A percentile compares a stretch with the other conserved stretches of the same genome.
Conservation (phyloP, 768 basidiomycete species). For the Cystofilobasidium bisporidii region DNA sequence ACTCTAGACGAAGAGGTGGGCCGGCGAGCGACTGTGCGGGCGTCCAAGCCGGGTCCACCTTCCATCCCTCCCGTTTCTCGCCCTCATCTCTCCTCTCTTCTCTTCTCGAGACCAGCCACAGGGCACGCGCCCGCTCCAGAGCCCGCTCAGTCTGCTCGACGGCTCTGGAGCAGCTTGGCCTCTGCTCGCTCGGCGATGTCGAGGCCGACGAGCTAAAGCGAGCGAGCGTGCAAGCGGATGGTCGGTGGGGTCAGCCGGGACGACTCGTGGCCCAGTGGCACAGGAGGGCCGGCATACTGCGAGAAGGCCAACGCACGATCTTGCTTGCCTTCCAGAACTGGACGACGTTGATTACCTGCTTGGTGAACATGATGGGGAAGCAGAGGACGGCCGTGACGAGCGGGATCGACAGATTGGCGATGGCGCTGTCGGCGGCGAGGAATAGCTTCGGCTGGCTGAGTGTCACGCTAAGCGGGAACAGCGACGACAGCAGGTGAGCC, state of each 20-base stretch:
- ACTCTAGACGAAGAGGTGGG: too few relatives aligned
- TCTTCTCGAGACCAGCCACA: too few relatives aligned
- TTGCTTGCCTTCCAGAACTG: constrained; percentile 94
- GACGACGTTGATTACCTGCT: constrained; percentile 89
- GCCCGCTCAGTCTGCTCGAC: too few relatives aligned
- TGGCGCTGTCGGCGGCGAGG: background rate
- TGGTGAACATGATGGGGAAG: constrained; percentile 60
- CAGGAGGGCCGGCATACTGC: background rate
- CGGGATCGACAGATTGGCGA: constrained; percentile 41
- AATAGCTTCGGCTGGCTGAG: constrained; percentile 7
- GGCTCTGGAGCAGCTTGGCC: background rate
- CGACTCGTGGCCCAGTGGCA: background rate
- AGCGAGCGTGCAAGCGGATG: background rate
- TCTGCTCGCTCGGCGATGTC: constrained; percentile 20
- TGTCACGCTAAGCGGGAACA: constrained; percentile 31
- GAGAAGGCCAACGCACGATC: constrained; percentile 36
- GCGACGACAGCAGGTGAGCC: constrained; percentile 33
- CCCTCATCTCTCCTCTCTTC: too few relatives aligned
- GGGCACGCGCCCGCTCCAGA: too few relatives aligned
- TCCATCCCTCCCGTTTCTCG: too few relatives aligned
- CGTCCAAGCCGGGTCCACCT: too few relatives aligned
- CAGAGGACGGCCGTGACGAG: constrained; percentile 57
- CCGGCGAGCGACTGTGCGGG: too few relatives aligned
- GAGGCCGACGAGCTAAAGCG: constrained; percentile 20
- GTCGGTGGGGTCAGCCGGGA: background rate